A percentile compares a stretch with the other conserved stretches of the same genome.
These are phyloP conservation scores for Cyanidioschyzon merolae DNA, from an alignment of 23 red algal genomes.

Conservation along the genomic window DNA sequence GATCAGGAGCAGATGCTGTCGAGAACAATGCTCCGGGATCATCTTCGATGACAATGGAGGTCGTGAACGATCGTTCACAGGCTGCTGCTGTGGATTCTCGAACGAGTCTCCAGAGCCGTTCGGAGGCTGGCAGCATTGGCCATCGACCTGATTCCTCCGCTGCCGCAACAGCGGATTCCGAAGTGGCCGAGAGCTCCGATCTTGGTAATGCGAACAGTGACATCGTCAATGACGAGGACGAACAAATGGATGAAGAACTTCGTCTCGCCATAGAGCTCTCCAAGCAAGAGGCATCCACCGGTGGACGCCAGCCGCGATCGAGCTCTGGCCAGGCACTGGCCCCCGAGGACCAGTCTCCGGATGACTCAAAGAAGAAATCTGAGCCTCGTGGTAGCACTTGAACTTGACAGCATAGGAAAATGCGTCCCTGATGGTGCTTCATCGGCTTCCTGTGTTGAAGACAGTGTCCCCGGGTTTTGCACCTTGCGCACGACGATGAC, in stretches of 20 bases:
- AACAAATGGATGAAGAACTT: slow-evolving; percentile 54
- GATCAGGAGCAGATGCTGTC: slow-evolving; percentile 3
- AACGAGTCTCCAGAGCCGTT: background rate
- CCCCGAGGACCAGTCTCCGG: background rate
- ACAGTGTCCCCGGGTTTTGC: too few relatives aligned
- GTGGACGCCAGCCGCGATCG: background rate
- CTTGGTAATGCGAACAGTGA: background rate
- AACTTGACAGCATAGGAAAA: too few relatives aligned
- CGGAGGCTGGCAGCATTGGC: slow-evolving; percentile 21
- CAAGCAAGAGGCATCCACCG: slow-evolving; percentile 22
- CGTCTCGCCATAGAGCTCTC: slow-evolving; percentile 59
- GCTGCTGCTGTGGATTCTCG: slow-evolving; percentile 1
- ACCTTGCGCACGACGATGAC: too few relatives aligned
- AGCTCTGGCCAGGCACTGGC: background rate
- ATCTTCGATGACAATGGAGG: background rate
- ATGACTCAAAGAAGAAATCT: background rate
- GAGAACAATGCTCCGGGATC: background rate
- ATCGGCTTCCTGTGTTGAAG: too few relatives aligned
- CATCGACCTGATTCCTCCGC: slow-evolving; percentile 54
- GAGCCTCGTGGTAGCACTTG: too few relatives aligned
- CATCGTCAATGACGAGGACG: slow-evolving; percentile 29
- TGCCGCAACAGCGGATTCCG: slow-evolving; percentile 21
- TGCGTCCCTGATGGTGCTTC: too few relatives aligned
- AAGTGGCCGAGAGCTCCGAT: slow-evolving; percentile 4
- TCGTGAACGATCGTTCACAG: background rate